phyloP scores from a whole-genome alignment of 805 yeast genomes.

The Candida gorgasii region DNA sequence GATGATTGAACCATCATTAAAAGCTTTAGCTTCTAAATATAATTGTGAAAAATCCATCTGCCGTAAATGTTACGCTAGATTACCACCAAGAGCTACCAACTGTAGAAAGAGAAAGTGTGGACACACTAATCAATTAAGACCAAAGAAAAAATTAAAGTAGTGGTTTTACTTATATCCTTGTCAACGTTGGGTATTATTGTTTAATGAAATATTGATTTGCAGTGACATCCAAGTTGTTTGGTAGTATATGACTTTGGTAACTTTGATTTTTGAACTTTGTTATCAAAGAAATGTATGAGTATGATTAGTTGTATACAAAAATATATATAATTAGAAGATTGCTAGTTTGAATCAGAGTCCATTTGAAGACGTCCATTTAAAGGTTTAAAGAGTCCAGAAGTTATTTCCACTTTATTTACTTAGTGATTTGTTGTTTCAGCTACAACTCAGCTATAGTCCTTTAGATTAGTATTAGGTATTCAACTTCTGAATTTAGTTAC shows the following conservation, averaged over 20 bases:
- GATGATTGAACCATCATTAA: conserved; percentile 98
- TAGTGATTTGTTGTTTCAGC: no score
- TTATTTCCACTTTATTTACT: no score
- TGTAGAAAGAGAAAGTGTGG: conserved; percentile 99
- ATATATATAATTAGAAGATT: conserved; percentile 6
- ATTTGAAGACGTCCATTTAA: no score
- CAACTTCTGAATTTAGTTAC: no score
- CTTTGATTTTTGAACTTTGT: no score
- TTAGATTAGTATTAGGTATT: no score
- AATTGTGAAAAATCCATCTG: conserved; percentile 99
- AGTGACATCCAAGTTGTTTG: no score
- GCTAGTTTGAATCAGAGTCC: no score
- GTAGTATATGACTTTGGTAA: conserved; percentile 7
- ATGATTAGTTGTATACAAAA: conserved; percentile 13
- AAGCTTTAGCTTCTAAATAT: conserved; percentile 98
- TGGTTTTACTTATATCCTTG: conserved; percentile 8
- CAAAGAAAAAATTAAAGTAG: conserved; percentile 98
- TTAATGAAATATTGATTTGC: no score
- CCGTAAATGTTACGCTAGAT: conserved; percentile 99
- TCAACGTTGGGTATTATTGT: neutral
- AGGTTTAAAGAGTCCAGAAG: no score
- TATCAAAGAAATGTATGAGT: conserved; percentile 10
- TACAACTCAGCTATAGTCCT: no score
- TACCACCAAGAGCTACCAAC: conserved; percentile 99
- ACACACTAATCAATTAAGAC: conserved; percentile 99